These are phyloP conservation scores for Phanerochaete carnosa DNA, from an alignment of 768 basidiomycete species.

Conservation along the genomic window DNA sequence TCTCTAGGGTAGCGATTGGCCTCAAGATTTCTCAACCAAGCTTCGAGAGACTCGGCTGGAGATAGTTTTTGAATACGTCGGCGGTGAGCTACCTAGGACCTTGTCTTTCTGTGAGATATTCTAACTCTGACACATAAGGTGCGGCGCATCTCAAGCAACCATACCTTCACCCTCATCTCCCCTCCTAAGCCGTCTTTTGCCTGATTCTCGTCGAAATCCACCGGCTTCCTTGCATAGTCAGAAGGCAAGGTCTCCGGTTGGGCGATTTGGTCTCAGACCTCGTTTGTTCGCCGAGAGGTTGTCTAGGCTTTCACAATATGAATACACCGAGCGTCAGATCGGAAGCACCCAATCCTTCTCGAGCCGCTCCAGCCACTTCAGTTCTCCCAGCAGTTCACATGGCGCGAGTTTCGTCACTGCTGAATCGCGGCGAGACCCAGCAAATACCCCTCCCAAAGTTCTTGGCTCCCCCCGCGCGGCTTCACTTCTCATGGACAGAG, in stretches of 20 bases:
- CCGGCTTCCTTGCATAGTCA: not conserved
- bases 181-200: not conserved
- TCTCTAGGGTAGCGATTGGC: not conserved
- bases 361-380: not conserved
- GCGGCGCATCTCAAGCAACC: not conserved
- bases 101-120: not conserved
- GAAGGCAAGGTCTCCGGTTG: not conserved
- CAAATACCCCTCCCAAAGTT: not conserved
- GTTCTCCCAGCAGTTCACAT: not conserved
- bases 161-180: not conserved
- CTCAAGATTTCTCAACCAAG: not conserved
- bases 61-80: not conserved
- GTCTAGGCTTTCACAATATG: not conserved
- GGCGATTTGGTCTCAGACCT: not conserved
- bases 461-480: not conserved
- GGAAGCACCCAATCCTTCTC: not conserved
- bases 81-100: not conserved
- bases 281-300: not conserved
- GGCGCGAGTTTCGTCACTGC: not conserved
- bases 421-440: not conserved
- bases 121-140: not conserved
- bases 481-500: not conserved
- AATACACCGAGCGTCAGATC: not conserved
- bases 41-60: not conserved
- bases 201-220: not conserved